A percentile compares a stretch with the other conserved stretches of the same genome.
Evolutionary conservation across 306 rosid genomes (phyloP).

Genomic region (Pyrus communis): DNA sequence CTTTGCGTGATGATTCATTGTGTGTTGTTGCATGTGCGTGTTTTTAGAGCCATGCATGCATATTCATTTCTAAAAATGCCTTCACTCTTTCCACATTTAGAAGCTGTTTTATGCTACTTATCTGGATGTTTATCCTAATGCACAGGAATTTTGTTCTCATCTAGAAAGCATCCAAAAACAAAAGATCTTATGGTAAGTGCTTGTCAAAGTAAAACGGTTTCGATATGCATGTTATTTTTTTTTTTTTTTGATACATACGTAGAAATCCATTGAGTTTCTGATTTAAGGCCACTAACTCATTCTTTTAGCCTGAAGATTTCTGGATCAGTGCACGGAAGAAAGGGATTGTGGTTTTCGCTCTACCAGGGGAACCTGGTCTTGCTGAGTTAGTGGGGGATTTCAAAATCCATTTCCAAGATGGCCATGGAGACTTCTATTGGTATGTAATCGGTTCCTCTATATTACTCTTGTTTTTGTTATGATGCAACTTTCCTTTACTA

Average conservation of each 20-base stretch:
- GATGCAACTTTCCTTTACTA: background rate
- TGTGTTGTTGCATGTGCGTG: background rate
- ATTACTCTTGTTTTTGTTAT: background rate
- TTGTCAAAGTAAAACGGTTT: slow-evolving; percentile 9
- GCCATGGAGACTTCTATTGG: slow-evolving; percentile 96
- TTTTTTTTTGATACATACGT: background rate
- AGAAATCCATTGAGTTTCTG: slow-evolving; percentile 11
- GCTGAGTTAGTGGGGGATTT: slow-evolving; percentile 82
- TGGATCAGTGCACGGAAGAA: slow-evolving; percentile 83
- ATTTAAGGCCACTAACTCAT: slow-evolving; percentile 14
- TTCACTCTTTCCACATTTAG: background rate
- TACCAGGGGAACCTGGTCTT: slow-evolving; percentile 93
- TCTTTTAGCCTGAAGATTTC: slow-evolving; percentile 77
- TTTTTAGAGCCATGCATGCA: background rate
- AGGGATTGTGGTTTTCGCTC: slow-evolving; percentile 86
- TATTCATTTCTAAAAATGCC: background rate
- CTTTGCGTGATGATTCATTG: background rate
- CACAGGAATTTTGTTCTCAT: slow-evolving; percentile 74
- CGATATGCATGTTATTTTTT: background rate
- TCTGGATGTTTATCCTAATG: slow-evolving; percentile 13
- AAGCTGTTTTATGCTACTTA: background rate
- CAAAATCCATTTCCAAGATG: slow-evolving; percentile 83
- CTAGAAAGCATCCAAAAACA: slow-evolving; percentile 71
- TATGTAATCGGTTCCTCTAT: slow-evolving; percentile 16
- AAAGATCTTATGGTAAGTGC: slow-evolving; percentile 67